Evolutionary conservation across 2,329 filamentous ascomycete species (phyloP).

Genomic region (Pseudocercospora fuligena): DNA sequence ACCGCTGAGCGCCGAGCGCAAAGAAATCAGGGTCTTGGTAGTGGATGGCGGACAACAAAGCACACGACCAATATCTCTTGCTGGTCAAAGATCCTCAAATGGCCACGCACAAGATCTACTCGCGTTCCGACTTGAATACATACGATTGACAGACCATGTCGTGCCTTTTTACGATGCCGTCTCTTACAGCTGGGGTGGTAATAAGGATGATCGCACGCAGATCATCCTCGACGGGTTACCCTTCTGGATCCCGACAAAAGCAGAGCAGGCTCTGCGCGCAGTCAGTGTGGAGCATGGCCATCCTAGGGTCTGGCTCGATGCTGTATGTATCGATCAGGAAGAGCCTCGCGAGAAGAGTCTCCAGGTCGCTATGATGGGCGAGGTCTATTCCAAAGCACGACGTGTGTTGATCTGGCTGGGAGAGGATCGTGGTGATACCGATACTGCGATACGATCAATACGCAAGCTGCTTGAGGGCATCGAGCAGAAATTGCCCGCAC

Average conservation of each 20-base stretch:
- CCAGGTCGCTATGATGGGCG: constrained; percentile 5
- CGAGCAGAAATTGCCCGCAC: neutral
- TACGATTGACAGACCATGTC: neutral
- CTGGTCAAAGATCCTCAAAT: neutral
- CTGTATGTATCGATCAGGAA: constrained; percentile 11
- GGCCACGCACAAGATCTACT: neutral
- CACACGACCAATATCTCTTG: neutral
- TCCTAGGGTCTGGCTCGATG: constrained; percentile 1
- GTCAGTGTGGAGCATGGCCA: neutral
- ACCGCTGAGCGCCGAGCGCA: neutral
- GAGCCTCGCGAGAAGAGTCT: neutral
- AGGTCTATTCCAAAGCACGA: constrained; percentile 1
- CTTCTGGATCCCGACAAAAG: constrained; percentile 4
- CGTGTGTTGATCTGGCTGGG: neutral
- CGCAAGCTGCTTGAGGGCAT: neutral
- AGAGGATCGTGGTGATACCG: neutral
- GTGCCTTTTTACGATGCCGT: constrained; percentile 6
- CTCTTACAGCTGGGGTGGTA: constrained; percentile 9
- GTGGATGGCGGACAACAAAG: neutral
- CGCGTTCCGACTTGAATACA: neutral
- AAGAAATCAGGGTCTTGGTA: constrained; percentile 9
- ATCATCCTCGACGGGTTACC: neutral
- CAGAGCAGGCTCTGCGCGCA: constrained; percentile 2
- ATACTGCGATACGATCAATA: neutral
- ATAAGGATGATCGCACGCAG: neutral